These are phyloP conservation scores for Trifolium dubium DNA, from an alignment of 306 rosid species.

Conservation along the genomic window DNA sequence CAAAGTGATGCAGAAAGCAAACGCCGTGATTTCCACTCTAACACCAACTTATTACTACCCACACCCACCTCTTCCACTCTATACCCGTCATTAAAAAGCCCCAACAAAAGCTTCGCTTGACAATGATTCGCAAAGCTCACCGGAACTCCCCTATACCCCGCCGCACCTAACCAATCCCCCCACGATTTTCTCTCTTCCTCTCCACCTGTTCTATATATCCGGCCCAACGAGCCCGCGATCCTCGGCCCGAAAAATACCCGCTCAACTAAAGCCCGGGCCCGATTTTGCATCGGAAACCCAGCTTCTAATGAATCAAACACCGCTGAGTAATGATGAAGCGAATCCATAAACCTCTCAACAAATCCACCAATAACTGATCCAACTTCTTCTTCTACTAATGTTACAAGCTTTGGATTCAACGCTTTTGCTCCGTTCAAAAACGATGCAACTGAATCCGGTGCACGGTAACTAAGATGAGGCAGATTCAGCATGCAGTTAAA, in stretches of 20 bases:
- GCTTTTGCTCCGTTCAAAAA: slow-evolving; percentile 64
- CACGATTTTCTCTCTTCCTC: slow-evolving; percentile 49
- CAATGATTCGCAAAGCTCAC: slow-evolving; percentile 77
- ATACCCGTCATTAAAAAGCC: slow-evolving; percentile 81
- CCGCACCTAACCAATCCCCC: slow-evolving; percentile 64
- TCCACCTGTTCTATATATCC: slow-evolving; percentile 50
- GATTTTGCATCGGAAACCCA: slow-evolving; percentile 71
- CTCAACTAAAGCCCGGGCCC: slow-evolving; percentile 78
- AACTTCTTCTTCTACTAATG: slow-evolving; percentile 73
- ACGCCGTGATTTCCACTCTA: slow-evolving; percentile 78
- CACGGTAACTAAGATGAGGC: slow-evolving; percentile 70
- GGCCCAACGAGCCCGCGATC: slow-evolving; percentile 61
- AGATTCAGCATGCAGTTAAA: slow-evolving; percentile 84
- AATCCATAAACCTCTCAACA: slow-evolving; percentile 70
- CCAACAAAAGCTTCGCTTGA: slow-evolving; percentile 76
- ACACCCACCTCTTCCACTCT: slow-evolving; percentile 59
- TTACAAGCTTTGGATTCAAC: slow-evolving; percentile 61
- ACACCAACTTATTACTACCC: slow-evolving; percentile 56
- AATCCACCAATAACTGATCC: slow-evolving; percentile 48
- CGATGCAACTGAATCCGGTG: slow-evolving; percentile 64
- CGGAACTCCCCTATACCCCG: slow-evolving; percentile 51
- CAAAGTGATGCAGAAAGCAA: slow-evolving; percentile 82
- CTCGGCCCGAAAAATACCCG: slow-evolving; percentile 74
- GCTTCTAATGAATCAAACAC: slow-evolving; percentile 81
- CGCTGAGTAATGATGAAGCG: slow-evolving; percentile 74